A percentile compares a stretch with the other conserved stretches of the same genome.
Evolutionary conservation across 306 rosid genomes (phyloP).

Genomic region (Nissolia schottii): DNA sequence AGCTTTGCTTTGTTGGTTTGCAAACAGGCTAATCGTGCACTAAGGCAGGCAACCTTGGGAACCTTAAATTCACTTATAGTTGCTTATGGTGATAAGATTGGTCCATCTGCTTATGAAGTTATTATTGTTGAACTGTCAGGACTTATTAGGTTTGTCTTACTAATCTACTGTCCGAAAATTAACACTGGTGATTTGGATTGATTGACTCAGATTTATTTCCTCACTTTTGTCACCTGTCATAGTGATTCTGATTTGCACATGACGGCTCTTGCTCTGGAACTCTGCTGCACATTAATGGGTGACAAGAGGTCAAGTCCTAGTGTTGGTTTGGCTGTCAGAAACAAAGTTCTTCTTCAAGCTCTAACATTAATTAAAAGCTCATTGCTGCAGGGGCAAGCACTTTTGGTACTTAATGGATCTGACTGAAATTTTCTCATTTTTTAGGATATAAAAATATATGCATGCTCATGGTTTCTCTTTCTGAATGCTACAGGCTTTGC

Average conservation of each 20-base stretch:
- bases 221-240: constrained; percentile 22
- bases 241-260: constrained; percentile 99
- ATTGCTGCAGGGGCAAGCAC: constrained; percentile 97
- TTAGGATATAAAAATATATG: constrained; percentile 1
- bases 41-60: constrained; percentile 96
- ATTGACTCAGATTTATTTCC: constrained; percentile 7
- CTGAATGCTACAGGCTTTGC: constrained; percentile 66
- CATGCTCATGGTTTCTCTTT: constrained; percentile 20
- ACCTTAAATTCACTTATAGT: constrained; percentile 90
- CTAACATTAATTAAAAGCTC: constrained; percentile 84
- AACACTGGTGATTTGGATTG: constrained; percentile 1
- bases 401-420: constrained; percentile 52
- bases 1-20: constrained; percentile 22
- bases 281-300: constrained; percentile 96
- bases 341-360: constrained; percentile 99
- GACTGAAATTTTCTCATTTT: constrained; percentile 7
- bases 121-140: constrained; percentile 90
- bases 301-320: constrained; percentile 86
- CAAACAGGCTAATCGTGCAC: constrained; percentile 90
- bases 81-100: constrained; percentile 96
- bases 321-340: constrained; percentile 87
- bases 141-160: constrained; percentile 68
- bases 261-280: constrained; percentile 98
- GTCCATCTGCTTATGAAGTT: constrained; percentile 87
- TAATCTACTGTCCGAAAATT: constrained; percentile 1